phyloP scores from a whole-genome alignment of 2,329 filamentous ascomycete genomes.

The Fusarium brevicatenulatum region DNA sequence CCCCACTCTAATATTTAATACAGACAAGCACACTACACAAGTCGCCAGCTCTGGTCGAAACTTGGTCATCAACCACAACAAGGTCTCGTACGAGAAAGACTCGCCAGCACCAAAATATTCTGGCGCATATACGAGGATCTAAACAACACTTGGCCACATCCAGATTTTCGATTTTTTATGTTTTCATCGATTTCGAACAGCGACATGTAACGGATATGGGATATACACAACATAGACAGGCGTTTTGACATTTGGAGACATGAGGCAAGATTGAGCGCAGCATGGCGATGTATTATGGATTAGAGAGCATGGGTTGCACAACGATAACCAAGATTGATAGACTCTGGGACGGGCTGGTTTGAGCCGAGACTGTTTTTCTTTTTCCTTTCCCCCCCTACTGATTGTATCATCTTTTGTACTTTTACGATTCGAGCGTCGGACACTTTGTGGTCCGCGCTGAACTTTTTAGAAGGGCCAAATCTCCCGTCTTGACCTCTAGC shows the following conservation, averaged over 20 bases:
- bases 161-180: neutral
- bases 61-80: constrained; percentile 49
- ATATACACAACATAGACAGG: constrained; percentile 30
- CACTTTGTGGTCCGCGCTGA: constrained; percentile 18
- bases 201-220: constrained; percentile 33
- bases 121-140: constrained; percentile 32
- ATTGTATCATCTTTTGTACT: constrained; percentile 23
- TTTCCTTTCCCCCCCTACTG: neutral
- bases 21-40: constrained; percentile 42
- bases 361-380: constrained; percentile 5
- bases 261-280: constrained; percentile 21
- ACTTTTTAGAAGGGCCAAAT: constrained; percentile 32
- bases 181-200: constrained; percentile 15
- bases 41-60: constrained; percentile 39
- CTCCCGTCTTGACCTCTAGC: constrained; percentile 17
- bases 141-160: neutral
- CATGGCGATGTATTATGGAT: constrained; percentile 36
- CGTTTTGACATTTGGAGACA: constrained; percentile 30
- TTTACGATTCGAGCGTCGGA: constrained; percentile 18
- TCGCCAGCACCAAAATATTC: constrained; percentile 47
- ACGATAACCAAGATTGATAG: constrained; percentile 16
- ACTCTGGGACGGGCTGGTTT: constrained; percentile 17
- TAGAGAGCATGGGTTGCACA: constrained; percentile 14
- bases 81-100: constrained; percentile 44
- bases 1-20: constrained; percentile 34